A percentile compares a stretch with the other conserved stretches of the same genome.
Conservation (phyloP, 2,329 filamentous ascomycete genomes). For the Fusarium albosuccineum region DNA sequence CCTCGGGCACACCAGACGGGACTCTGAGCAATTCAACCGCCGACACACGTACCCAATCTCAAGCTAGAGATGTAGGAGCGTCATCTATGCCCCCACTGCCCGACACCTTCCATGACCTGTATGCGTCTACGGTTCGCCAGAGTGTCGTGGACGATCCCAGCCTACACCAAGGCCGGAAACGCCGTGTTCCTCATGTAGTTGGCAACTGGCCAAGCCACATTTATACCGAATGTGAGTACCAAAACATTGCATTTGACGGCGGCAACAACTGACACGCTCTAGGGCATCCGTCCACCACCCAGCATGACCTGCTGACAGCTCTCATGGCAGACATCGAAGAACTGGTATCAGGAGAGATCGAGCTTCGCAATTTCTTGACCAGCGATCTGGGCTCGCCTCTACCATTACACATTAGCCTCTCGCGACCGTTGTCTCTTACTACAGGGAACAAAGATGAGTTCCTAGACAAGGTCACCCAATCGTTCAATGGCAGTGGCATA, state of each 20-base stretch:
- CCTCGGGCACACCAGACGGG: conserved; percentile 13
- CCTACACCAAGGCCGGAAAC: conserved; percentile 86
- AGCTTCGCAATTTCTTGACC: conserved; percentile 76
- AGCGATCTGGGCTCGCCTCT: conserved; percentile 83
- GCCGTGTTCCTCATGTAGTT: conserved; percentile 84
- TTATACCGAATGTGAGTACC: conserved; percentile 86
- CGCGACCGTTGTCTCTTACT: conserved; percentile 80
- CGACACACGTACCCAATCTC: conserved; percentile 15
- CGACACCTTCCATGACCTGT: conserved; percentile 86
- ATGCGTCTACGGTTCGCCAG: conserved; percentile 83
- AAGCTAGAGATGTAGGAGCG: conserved; percentile 14
- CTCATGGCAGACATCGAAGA: conserved; percentile 57
- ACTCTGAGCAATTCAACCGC: not conserved
- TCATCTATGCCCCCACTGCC: conserved; percentile 78
- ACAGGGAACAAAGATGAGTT: conserved; percentile 81
- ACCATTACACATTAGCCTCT: conserved; percentile 92
- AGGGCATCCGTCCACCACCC: conserved; percentile 67
- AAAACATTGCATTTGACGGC: not conserved
- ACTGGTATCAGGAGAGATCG: conserved; percentile 49
- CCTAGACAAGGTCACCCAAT: conserved; percentile 64
- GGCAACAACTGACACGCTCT: conserved; percentile 6
- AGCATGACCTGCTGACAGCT: conserved; percentile 61
- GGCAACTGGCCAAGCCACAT: conserved; percentile 95
- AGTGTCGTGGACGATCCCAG: conserved; percentile 85
- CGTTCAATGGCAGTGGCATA: conserved; percentile 51